Conservation (phyloP, 345 rosid species). For the Gossypium herbaceum region DNA sequence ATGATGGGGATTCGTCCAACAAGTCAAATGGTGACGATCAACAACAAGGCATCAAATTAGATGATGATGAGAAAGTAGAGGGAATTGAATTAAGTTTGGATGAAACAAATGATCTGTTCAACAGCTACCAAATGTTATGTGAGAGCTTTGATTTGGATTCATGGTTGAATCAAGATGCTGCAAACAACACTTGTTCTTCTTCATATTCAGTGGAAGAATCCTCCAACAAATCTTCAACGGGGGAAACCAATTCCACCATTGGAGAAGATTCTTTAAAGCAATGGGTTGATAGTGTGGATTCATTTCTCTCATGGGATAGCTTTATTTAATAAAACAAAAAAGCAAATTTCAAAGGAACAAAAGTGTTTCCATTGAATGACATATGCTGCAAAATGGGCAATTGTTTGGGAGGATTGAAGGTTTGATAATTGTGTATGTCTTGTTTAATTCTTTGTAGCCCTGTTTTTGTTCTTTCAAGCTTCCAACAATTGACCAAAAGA, state of each 20-base stretch:
- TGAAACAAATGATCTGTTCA: constrained; percentile 26
- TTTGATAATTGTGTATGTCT: constrained; percentile 9
- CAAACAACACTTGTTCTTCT: constrained; percentile 35
- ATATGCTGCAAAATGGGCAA: background rate
- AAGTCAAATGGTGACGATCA: constrained; percentile 16
- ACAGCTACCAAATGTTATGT: constrained; percentile 33
- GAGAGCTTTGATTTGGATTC: constrained; percentile 38
- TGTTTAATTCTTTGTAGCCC: background rate
- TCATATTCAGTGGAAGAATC: constrained; percentile 34
- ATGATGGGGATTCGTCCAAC: constrained; percentile 14
- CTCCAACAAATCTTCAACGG: constrained; percentile 20
- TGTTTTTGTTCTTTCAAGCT: background rate
- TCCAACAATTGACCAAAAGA: background rate
- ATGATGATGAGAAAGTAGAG: constrained; percentile 12
- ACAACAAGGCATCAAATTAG: constrained; percentile 5
- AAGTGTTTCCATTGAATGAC: too few relatives aligned
- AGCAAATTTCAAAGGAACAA: too few relatives aligned
- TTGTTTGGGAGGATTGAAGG: background rate
- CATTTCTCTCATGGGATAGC: constrained; percentile 58
- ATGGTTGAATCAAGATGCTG: constrained; percentile 31
- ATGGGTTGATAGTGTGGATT: constrained; percentile 57
- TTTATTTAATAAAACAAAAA: constrained; percentile 17
- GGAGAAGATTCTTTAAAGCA: constrained; percentile 37
- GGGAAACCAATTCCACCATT: constrained; percentile 6
- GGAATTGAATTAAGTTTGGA: constrained; percentile 20